Conservation (phyloP, 2,329 filamentous ascomycete species). For the Aspergillus fijiensis region DNA sequence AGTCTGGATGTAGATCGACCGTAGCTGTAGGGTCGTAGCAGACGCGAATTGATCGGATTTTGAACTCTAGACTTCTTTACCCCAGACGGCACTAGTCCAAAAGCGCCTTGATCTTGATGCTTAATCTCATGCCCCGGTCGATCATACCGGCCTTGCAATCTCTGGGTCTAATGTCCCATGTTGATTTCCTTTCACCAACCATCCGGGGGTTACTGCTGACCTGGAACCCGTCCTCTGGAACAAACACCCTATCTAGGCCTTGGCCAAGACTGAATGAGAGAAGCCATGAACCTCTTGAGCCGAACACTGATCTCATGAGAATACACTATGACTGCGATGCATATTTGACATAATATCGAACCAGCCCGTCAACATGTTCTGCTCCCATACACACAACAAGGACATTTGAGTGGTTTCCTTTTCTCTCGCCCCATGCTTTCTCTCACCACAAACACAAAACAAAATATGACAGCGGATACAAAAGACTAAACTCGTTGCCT, state of each 20-base stretch:
- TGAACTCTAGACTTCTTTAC: background rate
- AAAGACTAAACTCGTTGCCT: background rate
- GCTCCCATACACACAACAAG: background rate
- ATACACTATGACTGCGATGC: background rate
- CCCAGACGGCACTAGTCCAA: background rate
- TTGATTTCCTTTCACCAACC: too few species aligned
- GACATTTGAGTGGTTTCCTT: background rate
- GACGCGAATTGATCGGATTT: background rate
- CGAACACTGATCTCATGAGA: background rate
- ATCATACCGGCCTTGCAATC: background rate
- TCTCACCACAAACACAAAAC: background rate
- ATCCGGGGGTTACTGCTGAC: too few species aligned
- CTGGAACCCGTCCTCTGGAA: too few species aligned
- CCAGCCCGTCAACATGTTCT: background rate
- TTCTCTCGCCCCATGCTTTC: background rate
- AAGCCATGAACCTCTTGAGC: background rate
- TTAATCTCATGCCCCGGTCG: background rate
- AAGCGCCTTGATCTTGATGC: background rate
- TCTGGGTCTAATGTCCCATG: background rate
- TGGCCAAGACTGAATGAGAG: background rate
- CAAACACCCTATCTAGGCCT: background rate
- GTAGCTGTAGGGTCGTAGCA: background rate
- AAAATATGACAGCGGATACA: background rate
- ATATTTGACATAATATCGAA: background rate
- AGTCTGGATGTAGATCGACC: background rate